Conservation (phyloP, 1,284 basidiomycete species). For the Moniliella sp. region DNA sequence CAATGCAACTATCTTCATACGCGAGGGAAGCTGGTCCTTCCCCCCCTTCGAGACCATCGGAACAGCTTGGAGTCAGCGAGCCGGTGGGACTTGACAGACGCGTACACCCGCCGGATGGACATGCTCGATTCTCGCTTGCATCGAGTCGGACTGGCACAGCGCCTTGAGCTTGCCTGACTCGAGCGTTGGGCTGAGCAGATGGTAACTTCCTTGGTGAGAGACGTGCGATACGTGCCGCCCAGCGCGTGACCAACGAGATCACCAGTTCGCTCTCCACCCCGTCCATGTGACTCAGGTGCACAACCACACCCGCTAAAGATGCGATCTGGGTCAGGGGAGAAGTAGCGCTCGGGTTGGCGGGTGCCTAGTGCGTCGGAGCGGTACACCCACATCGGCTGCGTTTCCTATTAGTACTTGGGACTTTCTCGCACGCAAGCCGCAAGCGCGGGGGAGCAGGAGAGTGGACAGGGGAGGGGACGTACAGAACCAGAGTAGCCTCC, state of each 20-base stretch:
- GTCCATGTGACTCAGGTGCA: conserved; percentile 43
- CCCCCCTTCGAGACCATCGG: too few species aligned
- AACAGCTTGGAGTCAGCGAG: background rate
- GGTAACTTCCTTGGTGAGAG: conserved; percentile 63
- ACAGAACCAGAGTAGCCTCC: too few species aligned
- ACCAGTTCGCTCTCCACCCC: conserved; percentile 50
- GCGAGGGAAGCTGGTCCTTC: too few species aligned
- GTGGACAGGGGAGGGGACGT: too few species aligned
- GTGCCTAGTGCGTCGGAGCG: conserved; percentile 8
- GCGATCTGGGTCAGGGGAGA: conserved; percentile 52
- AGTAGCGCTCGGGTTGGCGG: conserved; percentile 37
- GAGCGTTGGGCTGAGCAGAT: conserved; percentile 42
- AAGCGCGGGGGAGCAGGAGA: too few species aligned
- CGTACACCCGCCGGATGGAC: background rate
- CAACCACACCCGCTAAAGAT: conserved; percentile 56
- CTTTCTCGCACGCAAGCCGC: too few species aligned
- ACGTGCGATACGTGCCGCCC: conserved; percentile 58
- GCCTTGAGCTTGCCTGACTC: conserved; percentile 5
- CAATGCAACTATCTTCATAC: too few species aligned
- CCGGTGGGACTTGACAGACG: background rate
- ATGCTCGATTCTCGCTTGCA: conserved; percentile 4
- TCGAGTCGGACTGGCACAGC: conserved; percentile 8
- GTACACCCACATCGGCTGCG: conserved; percentile 9
- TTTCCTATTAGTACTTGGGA: too few species aligned
- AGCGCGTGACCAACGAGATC: conserved; percentile 49